Evolutionary conservation across 441 rosid species (phyloP).

Genomic region (Populus tomentosa): DNA sequence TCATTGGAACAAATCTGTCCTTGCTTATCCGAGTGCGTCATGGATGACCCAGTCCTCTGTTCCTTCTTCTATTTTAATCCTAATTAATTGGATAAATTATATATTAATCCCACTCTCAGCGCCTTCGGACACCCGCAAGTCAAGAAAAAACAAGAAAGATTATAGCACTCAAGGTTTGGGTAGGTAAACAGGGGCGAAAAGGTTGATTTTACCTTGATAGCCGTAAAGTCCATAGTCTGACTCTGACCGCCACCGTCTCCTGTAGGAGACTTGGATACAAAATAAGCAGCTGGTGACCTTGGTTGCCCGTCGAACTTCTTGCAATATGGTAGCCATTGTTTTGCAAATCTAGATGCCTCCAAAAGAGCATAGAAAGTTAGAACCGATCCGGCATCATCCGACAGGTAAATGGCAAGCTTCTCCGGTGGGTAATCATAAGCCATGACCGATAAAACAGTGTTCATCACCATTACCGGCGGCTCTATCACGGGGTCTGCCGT

Average conservation of each 20-base stretch:
- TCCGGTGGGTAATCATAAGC: conserved; percentile 64
- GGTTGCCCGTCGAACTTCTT: conserved; percentile 38
- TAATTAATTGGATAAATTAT: background rate
- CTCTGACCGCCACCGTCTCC: background rate
- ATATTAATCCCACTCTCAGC: background rate
- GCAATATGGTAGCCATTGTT: conserved; percentile 61
- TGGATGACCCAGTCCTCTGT: background rate
- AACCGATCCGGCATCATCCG: conserved; percentile 67
- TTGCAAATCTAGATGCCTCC: conserved; percentile 57
- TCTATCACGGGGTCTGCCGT: conserved; percentile 69
- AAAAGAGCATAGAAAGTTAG: conserved; percentile 68
- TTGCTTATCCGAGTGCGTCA: too few species aligned
- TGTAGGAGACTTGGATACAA: conserved; percentile 10
- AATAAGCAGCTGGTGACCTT: conserved; percentile 44
- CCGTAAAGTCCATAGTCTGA: conserved; percentile 4
- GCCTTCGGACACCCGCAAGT: too few species aligned
- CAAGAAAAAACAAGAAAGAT: too few species aligned
- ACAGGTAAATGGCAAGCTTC: conserved; percentile 58
- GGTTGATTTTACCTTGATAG: conserved; percentile 27
- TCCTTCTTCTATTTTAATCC: background rate
- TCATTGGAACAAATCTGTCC: too few species aligned
- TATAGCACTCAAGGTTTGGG: too few species aligned
- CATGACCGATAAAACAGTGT: conserved; percentile 60
- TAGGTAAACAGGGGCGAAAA: background rate
- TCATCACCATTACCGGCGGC: conserved; percentile 65